These are phyloP conservation scores for Brasilioporus rufonigricans DNA, from an alignment of 768 basidiomycete species.

Conservation along the genomic window DNA sequence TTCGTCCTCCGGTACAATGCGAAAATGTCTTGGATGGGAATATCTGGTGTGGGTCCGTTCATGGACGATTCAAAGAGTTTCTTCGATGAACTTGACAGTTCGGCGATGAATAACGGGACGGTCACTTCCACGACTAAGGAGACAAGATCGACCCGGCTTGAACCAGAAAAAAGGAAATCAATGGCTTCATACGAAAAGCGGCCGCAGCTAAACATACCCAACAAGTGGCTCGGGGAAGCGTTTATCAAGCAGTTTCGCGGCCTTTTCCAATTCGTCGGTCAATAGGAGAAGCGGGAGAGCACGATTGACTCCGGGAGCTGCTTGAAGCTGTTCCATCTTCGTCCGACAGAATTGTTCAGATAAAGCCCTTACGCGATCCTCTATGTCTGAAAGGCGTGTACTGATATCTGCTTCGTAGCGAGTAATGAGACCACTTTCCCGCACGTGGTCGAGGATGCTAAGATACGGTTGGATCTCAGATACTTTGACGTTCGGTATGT, in stretches of 20 bases:
- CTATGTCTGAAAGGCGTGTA: slow-evolving; percentile 64
- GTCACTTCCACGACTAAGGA: slow-evolving; percentile 67
- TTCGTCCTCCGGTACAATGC: slow-evolving; percentile 78
- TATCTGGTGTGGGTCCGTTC: slow-evolving; percentile 84
- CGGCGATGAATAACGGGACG: slow-evolving; percentile 63
- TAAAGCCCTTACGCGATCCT: slow-evolving; percentile 60
- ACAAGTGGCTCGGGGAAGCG: slow-evolving; percentile 82
- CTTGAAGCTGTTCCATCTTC: slow-evolving; percentile 62
- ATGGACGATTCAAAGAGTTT: slow-evolving; percentile 77
- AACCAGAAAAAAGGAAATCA: background rate
- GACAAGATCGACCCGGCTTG: slow-evolving; percentile 71
- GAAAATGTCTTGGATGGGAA: slow-evolving; percentile 89
- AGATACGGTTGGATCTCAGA: slow-evolving; percentile 67
- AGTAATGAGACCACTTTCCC: slow-evolving; percentile 65
- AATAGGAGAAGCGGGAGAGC: slow-evolving; percentile 79
- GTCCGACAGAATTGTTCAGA: slow-evolving; percentile 59
- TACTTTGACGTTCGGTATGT: slow-evolving; percentile 68
- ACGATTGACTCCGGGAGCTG: slow-evolving; percentile 73
- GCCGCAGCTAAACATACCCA: slow-evolving; percentile 48
- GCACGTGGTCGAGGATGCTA: slow-evolving; percentile 66
- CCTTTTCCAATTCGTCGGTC: slow-evolving; percentile 88
- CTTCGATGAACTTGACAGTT: slow-evolving; percentile 68
- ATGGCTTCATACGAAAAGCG: background rate
- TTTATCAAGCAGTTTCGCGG: slow-evolving; percentile 79
- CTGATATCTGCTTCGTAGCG: slow-evolving; percentile 72